These are phyloP conservation scores for Plasmodium gaboni DNA, from an alignment of 169 alveolate species.

Conservation along the genomic window DNA sequence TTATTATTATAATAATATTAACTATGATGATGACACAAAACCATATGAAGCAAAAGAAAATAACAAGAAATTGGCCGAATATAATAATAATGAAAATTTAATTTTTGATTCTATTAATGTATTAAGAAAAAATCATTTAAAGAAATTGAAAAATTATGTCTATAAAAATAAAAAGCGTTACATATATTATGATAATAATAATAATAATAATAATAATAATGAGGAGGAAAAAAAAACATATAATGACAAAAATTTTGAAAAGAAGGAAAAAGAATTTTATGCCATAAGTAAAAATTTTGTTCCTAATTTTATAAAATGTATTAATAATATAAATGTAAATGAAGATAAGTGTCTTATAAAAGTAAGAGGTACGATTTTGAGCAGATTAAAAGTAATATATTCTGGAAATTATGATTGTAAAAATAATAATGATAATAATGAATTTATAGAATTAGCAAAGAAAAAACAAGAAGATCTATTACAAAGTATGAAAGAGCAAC, in stretches of 20 bases:
- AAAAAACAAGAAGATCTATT: slow-evolving; percentile 45
- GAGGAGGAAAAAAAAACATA: no score
- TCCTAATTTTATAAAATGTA: slow-evolving; percentile 22
- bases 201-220: no score
- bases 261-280: background rate
- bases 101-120: background rate
- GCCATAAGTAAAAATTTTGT: slow-evolving; percentile 9
- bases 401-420: slow-evolving; percentile 52
- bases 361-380: slow-evolving; percentile 27
- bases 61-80: background rate
- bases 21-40: background rate
- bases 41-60: background rate
- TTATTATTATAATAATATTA: no score
- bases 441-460: slow-evolving; percentile 41
- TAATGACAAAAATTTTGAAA: background rate
- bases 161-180: no score
- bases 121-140: background rate
- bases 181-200: no score
- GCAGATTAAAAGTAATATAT: slow-evolving; percentile 24
- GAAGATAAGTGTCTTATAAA: slow-evolving; percentile 61
- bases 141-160: background rate
- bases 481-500: slow-evolving; percentile 65
- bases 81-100: background rate
- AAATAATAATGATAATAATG: slow-evolving; percentile 30
- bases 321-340: slow-evolving; percentile 38